phyloP scores from a whole-genome alignment of 2,329 filamentous ascomycete species.

The Colletotrichum sansevieriae region DNA sequence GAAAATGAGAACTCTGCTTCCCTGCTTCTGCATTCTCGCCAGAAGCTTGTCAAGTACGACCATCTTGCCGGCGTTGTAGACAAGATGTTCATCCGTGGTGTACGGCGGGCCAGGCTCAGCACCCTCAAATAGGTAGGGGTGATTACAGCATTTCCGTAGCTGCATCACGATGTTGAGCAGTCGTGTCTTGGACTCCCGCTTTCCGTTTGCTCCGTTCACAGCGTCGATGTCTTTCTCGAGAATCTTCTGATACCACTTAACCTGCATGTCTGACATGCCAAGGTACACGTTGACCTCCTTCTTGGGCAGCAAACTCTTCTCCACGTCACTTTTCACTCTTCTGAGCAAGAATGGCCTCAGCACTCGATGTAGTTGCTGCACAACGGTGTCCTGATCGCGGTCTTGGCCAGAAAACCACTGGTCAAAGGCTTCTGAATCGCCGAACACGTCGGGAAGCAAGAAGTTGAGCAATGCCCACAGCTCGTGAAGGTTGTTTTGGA shows the following conservation, averaged over 20 bases:
- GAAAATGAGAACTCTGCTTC: conserved; percentile 97
- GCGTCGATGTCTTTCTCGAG: conserved; percentile 99
- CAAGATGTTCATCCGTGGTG: conserved; percentile 95
- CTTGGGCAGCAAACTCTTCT: conserved; percentile 97
- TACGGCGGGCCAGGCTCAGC: conserved; percentile 97
- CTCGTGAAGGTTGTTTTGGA: conserved; percentile 98
- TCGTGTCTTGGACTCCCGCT: conserved; percentile 96
- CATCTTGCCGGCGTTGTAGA: conserved; percentile 98
- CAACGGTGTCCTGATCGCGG: conserved; percentile 92
- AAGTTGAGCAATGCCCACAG: conserved; percentile 98
- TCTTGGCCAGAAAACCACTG: conserved; percentile 97
- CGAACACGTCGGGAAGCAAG: conserved; percentile 96
- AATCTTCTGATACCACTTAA: conserved; percentile 99
- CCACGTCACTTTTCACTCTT: conserved; percentile 96
- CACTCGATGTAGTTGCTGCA: conserved; percentile 94
- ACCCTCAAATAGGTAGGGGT: conserved; percentile 97
- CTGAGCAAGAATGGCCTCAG: conserved; percentile 93
- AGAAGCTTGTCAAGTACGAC: conserved; percentile 94
- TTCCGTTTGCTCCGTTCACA: conserved; percentile 95
- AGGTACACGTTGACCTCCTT: conserved; percentile 98
- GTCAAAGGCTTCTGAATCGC: conserved; percentile 95
- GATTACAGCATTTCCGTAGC: conserved; percentile 97
- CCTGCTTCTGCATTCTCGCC: conserved; percentile 83
- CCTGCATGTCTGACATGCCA: conserved; percentile 99
- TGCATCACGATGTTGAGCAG: conserved; percentile 99